A percentile compares a stretch with the other conserved stretches of the same genome.
phyloP scores from a whole-genome alignment of 2,329 filamentous ascomycete species.

The Penicillium olsonii region DNA sequence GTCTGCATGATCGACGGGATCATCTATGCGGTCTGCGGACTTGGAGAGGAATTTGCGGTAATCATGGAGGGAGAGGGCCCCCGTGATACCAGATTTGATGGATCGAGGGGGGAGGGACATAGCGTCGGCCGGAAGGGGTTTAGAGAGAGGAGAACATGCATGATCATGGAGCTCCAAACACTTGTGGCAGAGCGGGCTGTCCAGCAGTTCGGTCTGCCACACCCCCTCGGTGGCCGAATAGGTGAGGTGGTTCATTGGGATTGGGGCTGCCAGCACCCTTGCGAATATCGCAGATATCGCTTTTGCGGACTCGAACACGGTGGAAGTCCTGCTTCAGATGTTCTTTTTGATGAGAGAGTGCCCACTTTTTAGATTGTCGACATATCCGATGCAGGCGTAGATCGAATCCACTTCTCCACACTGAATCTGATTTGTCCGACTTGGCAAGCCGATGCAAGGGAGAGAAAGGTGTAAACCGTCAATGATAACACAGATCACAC shows the following conservation, averaged over 20 bases:
- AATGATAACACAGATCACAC: conserved; percentile 4
- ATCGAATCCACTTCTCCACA: conserved; percentile 15
- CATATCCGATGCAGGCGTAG: conserved; percentile 19
- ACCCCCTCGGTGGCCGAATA: conserved; percentile 8
- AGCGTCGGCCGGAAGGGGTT: conserved; percentile 20
- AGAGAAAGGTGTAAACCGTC: not conserved
- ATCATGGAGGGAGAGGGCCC: conserved; percentile 36
- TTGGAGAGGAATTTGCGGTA: conserved; percentile 39
- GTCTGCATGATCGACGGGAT: conserved; percentile 28
- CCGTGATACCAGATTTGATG: conserved; percentile 22
- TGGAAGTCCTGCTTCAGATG: not conserved
- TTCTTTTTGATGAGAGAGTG: conserved; percentile 1
- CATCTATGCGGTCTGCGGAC: conserved; percentile 23
- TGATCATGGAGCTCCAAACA: conserved; percentile 15
- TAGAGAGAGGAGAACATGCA: conserved; percentile 18
- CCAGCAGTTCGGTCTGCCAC: conserved; percentile 21
- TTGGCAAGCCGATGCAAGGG: conserved; percentile 6
- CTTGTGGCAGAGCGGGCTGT: conserved; percentile 18
- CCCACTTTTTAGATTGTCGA: conserved; percentile 21
- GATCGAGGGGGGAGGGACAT: conserved; percentile 22
- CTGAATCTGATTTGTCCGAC: conserved; percentile 7
- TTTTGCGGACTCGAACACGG: no score
- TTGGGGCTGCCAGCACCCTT: not conserved
- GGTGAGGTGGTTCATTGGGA: conserved; percentile 5
- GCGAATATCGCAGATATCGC: not conserved